These are phyloP conservation scores for Scalesia atractyloides DNA, from an alignment of 129 eudicot genomes.

Conservation along the genomic window DNA sequence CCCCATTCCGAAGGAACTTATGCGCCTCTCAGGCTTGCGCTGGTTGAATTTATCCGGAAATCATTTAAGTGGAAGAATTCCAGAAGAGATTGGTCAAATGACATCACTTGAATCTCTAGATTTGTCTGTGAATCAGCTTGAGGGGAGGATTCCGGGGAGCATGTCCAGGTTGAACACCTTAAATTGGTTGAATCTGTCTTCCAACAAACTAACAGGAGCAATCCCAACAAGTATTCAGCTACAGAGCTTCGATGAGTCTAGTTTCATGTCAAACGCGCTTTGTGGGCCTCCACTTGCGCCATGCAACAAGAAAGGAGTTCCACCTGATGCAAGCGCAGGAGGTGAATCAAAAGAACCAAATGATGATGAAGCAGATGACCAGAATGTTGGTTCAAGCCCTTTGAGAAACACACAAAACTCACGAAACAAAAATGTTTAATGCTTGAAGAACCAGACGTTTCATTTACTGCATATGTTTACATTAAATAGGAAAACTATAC, in stretches of 20 bases:
- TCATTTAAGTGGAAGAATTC: conserved; percentile 36
- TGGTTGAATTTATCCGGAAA: conserved; percentile 41
- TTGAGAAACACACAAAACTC: too few species aligned
- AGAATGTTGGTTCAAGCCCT: too few species aligned
- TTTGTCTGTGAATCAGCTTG: conserved; percentile 33
- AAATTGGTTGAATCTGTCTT: conserved; percentile 41
- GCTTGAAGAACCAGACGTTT: too few species aligned
- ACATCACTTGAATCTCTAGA: conserved; percentile 41
- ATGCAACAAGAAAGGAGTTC: not conserved
- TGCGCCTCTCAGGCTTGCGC: conserved; percentile 23
- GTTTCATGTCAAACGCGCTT: conserved; percentile 18
- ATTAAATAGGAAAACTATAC: too few species aligned
- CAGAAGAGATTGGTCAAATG: conserved; percentile 42
- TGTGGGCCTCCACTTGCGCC: conserved; percentile 22
- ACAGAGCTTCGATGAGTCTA: conserved; percentile 21
- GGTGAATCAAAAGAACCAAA: too few species aligned
- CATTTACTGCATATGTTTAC: too few species aligned
- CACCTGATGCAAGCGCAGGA: not conserved
- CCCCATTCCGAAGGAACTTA: conserved; percentile 26
- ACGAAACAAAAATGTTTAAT: too few species aligned
- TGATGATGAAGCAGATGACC: too few species aligned
- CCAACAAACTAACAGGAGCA: conserved; percentile 36
- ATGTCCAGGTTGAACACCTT: conserved; percentile 14
- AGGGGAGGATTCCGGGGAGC: conserved; percentile 30
- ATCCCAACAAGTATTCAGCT: conserved; percentile 32